phyloP scores from a whole-genome alignment of 2,329 filamentous ascomycete genomes.

The Venturia oleaginea region DNA sequence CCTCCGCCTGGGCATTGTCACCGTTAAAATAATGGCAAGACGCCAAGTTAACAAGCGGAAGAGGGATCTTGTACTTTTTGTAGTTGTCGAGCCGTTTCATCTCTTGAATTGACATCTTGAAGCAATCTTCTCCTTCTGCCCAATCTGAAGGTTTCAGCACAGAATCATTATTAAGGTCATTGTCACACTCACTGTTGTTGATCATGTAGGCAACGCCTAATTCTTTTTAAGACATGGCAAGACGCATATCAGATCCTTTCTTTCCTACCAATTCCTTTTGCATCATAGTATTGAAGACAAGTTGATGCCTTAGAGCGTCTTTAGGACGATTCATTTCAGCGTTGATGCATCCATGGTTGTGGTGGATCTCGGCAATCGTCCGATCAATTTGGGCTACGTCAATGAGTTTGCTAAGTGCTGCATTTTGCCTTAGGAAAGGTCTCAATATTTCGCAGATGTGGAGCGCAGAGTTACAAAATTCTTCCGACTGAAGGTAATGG shows the following conservation, averaged over 20 bases:
- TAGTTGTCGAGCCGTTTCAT: constrained; percentile 16
- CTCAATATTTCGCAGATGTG: constrained; percentile 15
- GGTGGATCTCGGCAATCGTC: constrained; percentile 16
- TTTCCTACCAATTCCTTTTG: background rate
- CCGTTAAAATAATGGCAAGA: constrained; percentile 19
- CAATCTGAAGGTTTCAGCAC: constrained; percentile 5
- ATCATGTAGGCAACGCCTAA: constrained; percentile 19
- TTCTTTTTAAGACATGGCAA: constrained; percentile 19
- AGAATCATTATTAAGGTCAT: background rate
- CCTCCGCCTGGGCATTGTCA: constrained; percentile 15
- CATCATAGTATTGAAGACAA: constrained; percentile 17
- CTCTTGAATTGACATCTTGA: constrained; percentile 15
- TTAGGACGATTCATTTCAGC: constrained; percentile 17
- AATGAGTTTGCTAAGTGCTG: background rate
- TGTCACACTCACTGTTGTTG: constrained; percentile 10
- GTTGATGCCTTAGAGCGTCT: constrained; percentile 15
- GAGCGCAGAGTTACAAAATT: constrained; percentile 15
- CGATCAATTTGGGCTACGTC: constrained; percentile 12
- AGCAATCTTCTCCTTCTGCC: constrained; percentile 17
- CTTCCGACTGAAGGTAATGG: constrained; percentile 7
- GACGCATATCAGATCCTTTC: constrained; percentile 12
- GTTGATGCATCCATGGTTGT: constrained; percentile 18
- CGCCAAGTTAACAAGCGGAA: constrained; percentile 19
- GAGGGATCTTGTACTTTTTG: constrained; percentile 12
- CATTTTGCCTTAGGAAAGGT: background rate